Evolutionary conservation across 352 stramenopile genomes (phyloP), one percentile per base, ranked within the genome.

Genomic region (Pythium folliculosum): DNA sequence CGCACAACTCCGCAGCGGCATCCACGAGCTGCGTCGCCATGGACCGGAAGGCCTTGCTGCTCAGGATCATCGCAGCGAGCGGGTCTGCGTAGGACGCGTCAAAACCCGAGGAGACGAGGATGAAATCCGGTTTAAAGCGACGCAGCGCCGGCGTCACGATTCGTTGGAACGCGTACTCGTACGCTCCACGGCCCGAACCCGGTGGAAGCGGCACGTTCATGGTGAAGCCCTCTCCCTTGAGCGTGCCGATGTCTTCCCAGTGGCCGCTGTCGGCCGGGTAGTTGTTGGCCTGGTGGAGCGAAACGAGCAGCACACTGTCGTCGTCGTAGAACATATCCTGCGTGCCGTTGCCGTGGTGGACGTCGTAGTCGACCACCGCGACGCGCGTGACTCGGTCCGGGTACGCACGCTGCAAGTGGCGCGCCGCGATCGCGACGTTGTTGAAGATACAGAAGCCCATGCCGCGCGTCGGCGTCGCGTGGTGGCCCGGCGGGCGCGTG

Each of bases 321-420:
- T 96, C 81, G 16, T 92, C 83, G 25, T 90, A 85, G 55, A 98
- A 94, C 30, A 88, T 86, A 60, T 97, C 85, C 78, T 99, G 89
- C 7, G 94, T 98, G 45, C 96, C 97, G 76, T 99, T 99, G 19
- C 97, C 97, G 74, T 99, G 96, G 75, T 99, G 95, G 13, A 97
- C 92, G 80, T 98, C 94, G 56, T 92, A 97, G 77, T 99, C 95
- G 37, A 99, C 91, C 72, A 99, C 97, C 13, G 95, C 95, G 64
- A 98, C 86, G 40, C 86, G 84, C 63, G 87, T 81, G 63, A 98
- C 88, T 23, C 80, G 66, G 19, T 87, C 70, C 3, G 81, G 68
- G 63, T 98, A 96, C 27, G 16, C 56, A 0, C 73, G 53, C 53
- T 86, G 60, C 50, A 90, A 64, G 53, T 91, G 76, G 13, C 77